Conservation (phyloP, 148 eudicot species). For the Rhododendron ferrugineum region DNA sequence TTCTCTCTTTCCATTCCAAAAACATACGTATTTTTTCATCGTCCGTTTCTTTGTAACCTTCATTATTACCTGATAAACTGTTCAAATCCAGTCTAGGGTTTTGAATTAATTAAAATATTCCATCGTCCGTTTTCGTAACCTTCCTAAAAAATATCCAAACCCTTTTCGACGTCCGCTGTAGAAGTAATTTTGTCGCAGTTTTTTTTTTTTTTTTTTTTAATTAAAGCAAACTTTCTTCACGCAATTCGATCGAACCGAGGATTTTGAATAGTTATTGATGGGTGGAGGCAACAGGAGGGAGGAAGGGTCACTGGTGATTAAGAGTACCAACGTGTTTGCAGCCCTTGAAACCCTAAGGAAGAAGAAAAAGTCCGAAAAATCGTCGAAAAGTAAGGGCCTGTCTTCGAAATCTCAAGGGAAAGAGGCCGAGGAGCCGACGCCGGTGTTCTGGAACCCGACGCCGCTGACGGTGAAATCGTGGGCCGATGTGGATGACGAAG, state of each 20-base stretch:
- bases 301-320: conserved; percentile 51
- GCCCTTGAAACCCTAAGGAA: conserved; percentile 70
- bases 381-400: conserved; percentile 32
- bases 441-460: conserved; percentile 62
- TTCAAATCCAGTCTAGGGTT: neutral
- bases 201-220: too few species aligned
- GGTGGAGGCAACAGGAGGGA: conserved; percentile 64
- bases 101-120: too few species aligned
- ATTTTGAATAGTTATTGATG: conserved; percentile 4
- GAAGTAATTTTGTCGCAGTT: neutral
- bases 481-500: conserved; percentile 99
- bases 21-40: too few species aligned
- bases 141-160: too few species aligned
- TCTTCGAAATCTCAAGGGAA: conserved; percentile 33
- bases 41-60: neutral
- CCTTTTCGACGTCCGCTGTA: neutral
- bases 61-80: neutral
- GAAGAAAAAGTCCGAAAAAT: conserved; percentile 67
- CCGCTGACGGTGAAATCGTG: conserved; percentile 67
- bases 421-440: conserved; percentile 27
- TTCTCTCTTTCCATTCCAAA: neutral
- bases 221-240: neutral
- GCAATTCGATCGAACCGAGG: neutral
- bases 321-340: conserved; percentile 75
- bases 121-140: neutral